phyloP scores from a whole-genome alignment of 345 rosid genomes.

The Dipteronia dyeriana region DNA sequence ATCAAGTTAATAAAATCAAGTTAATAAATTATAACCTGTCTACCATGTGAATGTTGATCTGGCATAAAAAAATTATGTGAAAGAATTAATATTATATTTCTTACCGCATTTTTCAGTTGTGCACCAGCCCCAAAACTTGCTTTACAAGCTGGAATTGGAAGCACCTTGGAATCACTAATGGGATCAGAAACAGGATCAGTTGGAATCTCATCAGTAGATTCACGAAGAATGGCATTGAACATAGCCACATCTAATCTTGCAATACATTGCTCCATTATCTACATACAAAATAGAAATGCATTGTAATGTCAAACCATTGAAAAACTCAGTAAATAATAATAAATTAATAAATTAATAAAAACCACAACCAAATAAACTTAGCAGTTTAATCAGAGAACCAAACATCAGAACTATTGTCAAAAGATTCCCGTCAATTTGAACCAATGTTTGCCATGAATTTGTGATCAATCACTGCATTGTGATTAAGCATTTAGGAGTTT shows the following conservation, averaged over 20 bases:
- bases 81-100: conserved; percentile 20
- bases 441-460: not conserved
- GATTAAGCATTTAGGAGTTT: not conserved
- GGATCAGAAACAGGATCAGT: conserved; percentile 97
- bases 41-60: not conserved
- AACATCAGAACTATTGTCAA: not conserved
- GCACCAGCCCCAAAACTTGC: conserved; percentile 95
- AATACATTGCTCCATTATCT: conserved; percentile 98
- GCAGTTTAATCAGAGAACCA: not conserved
- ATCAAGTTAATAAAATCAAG: no score
- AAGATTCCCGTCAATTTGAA: not conserved
- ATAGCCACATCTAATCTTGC: conserved; percentile 92
- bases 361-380: not conserved
- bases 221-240: conserved; percentile 98
- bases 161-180: conserved; percentile 70
- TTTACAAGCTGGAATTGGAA: conserved; percentile 77
- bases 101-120: conserved; percentile 78
- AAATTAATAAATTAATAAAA: not conserved
- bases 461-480: not conserved
- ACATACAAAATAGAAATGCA: conserved; percentile 12
- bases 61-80: not conserved
- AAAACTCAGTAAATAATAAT: not conserved
- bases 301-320: not conserved
- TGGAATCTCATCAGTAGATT: conserved; percentile 77
- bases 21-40: not conserved